phyloP scores from a whole-genome alignment of 495 filamentous ascomycete genomes.

The Neurospora sp. region DNA sequence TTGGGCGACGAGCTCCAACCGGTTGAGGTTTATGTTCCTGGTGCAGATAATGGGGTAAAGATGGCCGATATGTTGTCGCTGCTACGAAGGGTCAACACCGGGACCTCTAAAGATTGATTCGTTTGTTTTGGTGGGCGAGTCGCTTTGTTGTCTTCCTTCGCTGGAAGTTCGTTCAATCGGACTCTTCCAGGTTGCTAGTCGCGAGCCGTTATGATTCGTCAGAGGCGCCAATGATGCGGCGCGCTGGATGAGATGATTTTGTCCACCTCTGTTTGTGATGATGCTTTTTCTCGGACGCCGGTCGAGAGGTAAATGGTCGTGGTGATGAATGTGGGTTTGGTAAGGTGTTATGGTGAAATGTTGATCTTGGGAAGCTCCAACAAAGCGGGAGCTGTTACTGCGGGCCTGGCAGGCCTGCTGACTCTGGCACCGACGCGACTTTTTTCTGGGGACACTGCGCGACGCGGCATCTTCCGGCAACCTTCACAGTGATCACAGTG shows the following conservation, averaged over 20 bases:
- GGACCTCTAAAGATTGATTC: background rate
- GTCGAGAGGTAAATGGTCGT: background rate
- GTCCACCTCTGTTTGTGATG: background rate
- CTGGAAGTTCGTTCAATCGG: background rate
- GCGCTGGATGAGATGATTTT: background rate
- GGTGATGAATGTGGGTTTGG: background rate
- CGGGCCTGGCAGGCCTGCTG: background rate
- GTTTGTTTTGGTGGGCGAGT: background rate
- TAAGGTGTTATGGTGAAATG: background rate
- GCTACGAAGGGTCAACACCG: background rate
- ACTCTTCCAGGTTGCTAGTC: background rate
- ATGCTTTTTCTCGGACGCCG: background rate
- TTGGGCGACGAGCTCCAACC: background rate
- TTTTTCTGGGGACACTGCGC: constrained; percentile 6
- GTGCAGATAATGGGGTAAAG: background rate
- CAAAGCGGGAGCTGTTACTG: background rate
- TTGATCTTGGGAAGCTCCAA: constrained; percentile 2
- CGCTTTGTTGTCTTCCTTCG: background rate
- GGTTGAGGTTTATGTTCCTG: background rate
- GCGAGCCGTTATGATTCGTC: background rate
- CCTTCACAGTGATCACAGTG: background rate
- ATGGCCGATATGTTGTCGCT: background rate
- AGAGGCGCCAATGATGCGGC: background rate
- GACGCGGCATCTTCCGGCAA: constrained; percentile 6
- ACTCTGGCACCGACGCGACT: constrained; percentile 6